Base-by-base conservation (phyloP, 2,329 filamentous ascomycete genomes). In the Sordariomycetes sp. region DNA sequence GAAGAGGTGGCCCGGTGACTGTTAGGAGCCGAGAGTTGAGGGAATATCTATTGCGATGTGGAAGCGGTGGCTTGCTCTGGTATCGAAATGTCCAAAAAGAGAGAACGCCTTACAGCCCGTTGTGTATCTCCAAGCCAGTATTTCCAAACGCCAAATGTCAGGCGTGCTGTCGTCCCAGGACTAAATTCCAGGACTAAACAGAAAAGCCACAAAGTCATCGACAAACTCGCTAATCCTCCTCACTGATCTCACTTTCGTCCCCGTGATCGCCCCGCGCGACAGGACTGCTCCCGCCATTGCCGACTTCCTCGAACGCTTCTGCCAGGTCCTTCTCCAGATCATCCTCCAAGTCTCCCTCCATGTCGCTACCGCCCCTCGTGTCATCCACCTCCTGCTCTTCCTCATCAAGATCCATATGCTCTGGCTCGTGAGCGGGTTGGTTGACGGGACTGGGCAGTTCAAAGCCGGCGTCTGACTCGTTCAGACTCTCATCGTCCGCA, bases 231-330 rank as follows among this genome's bases (percentile, higher is more conserved):
- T 56, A 80, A 49, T 80, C 76, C 50, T 80, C 76, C 49, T 80
- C 76, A 43, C 76, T 80, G 35, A 80, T 75, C 44, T 78, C 74
- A 43, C 75, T 80, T 51, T 80, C 75, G 34, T 75, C 72, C 25
- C 64, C 68, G 9, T 29, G 17, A 18, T 66, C 63, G 19, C 21
- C 21, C 6, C 65, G 60, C 39, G 60, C 68, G 23, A 63, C 69
- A 18, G 68, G 61, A 39, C 68, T 59, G 43, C 64, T 58, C 30
- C 14, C n/a, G n/a, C n/a, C n/a, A 17, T 33, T 34, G 20, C 31
- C 33, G 4, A 31, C 27, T 14, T 29, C 39, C 19, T 41, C 39
- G 20, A 41, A 41, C 2, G 39, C 39, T 23, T 70, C 70, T 44
- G 73, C 71, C 49, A 79, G 60, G 44, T 76, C 72, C 46, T 72